Conservation (phyloP, 2,329 filamentous ascomycete species). For the Ophiostoma sp. region DNA sequence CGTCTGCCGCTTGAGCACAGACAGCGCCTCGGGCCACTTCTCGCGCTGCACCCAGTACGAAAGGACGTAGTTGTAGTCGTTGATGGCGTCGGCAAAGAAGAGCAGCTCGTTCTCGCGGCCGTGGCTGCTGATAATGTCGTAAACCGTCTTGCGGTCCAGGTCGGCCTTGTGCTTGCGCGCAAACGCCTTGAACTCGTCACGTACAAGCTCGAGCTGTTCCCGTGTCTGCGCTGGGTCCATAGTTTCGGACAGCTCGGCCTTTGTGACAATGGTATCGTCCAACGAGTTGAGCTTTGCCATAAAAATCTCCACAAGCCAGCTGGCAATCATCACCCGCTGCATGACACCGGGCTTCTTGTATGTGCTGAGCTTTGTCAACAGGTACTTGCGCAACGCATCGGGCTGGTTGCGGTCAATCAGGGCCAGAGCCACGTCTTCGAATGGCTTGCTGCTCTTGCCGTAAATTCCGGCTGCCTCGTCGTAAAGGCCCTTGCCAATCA, state of each 20-base stretch:
- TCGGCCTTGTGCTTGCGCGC: slow-evolving; percentile 81
- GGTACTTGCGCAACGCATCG: slow-evolving; percentile 86
- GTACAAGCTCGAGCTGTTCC: slow-evolving; percentile 68
- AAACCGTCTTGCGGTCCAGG: slow-evolving; percentile 86
- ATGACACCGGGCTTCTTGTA: slow-evolving; percentile 83
- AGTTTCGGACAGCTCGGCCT: slow-evolving; percentile 75
- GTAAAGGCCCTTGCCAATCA: slow-evolving; percentile 79
- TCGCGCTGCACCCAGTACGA: slow-evolving; percentile 98
- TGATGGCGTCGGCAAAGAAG: slow-evolving; percentile 82
- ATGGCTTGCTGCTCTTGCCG: slow-evolving; percentile 93
- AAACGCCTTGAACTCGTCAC: slow-evolving; percentile 85
- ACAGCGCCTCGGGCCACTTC: slow-evolving; percentile 82
- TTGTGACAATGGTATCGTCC: slow-evolving; percentile 90
- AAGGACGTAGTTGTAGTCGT: slow-evolving; percentile 92
- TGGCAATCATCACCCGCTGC: slow-evolving; percentile 93
- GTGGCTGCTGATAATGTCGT: slow-evolving; percentile 94
- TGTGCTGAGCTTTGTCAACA: slow-evolving; percentile 77
- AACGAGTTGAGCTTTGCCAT: slow-evolving; percentile 96
- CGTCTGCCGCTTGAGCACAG: slow-evolving; percentile 88
- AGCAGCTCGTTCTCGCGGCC: slow-evolving; percentile 90
- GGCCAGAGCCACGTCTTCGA: slow-evolving; percentile 89
- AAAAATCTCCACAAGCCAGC: slow-evolving; percentile 92
- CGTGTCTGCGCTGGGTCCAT: slow-evolving; percentile 65
- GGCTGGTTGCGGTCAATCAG: slow-evolving; percentile 89
- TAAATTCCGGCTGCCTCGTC: slow-evolving; percentile 86